These are phyloP conservation scores for Coniferiporia sulphurascens DNA, from an alignment of 1,284 basidiomycete species.

Conservation along the genomic window DNA sequence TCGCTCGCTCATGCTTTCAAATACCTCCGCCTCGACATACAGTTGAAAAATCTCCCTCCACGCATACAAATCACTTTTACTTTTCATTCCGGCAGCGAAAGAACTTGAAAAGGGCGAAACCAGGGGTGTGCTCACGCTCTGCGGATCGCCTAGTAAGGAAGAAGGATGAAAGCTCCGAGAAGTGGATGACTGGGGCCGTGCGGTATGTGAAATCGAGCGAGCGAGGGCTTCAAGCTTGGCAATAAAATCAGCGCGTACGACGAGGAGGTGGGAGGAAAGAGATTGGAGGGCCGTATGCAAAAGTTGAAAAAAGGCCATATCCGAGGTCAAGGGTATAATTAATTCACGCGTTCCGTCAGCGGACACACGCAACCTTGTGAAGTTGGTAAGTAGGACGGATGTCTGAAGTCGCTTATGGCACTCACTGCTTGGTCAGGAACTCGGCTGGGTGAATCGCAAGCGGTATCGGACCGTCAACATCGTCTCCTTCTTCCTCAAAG, in stretches of 20 bases:
- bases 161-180: conserved; percentile 41
- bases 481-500: background rate
- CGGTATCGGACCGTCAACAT: background rate
- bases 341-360: conserved; percentile 44
- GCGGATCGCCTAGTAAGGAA: conserved; percentile 42
- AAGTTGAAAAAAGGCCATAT: conserved; percentile 79
- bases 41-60: conserved; percentile 91
- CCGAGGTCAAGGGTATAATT: conserved; percentile 78
- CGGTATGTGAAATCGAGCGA: conserved; percentile 50
- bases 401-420: background rate
- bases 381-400: background rate
- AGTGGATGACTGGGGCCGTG: conserved; percentile 51
- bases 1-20: conserved; percentile 74
- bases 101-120: conserved; percentile 20
- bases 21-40: conserved; percentile 86
- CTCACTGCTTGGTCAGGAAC: conserved; percentile 14
- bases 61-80: conserved; percentile 74
- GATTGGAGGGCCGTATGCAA: conserved; percentile 69
- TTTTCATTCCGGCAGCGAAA: conserved; percentile 28
- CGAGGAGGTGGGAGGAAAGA: conserved; percentile 61
- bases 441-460: conserved; percentile 7
- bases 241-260: conserved; percentile 62
- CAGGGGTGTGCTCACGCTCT: conserved; percentile 26
- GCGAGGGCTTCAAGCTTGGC: conserved; percentile 59
- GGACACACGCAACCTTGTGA: conserved; percentile 5